Evolutionary conservation across 768 basidiomycete genomes (phyloP), one percentile per base, ranked within the genome.

Genomic region (Collybia sordida): DNA sequence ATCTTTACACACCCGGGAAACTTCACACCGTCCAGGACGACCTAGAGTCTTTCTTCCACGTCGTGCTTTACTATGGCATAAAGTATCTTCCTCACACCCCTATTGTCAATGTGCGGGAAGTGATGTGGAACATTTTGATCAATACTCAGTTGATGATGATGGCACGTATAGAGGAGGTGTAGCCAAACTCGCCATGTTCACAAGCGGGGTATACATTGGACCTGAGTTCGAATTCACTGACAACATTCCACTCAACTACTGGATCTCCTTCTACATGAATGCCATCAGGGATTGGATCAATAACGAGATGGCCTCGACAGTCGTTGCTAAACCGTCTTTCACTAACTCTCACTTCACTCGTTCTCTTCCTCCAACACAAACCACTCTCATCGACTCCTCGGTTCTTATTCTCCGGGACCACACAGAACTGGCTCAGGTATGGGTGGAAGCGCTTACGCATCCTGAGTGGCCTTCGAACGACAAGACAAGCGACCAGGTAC

Each of bases 41-140:
- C 25, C 11, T 50, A 12, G 39, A 31, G 24, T 49, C 48, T 15
- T 40, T 41, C 19, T 15, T 42, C 18, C 22, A 34, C 39, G 34
- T 48, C 17, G 42, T 50, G 9, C 43, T 44, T 23, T 45, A 48
- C 18, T n/a, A 38, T 39, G 47, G 34, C 19, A 34, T 47, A 3
- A 34, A 36, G 3, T 47, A 47, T 39, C 14, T 25, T 5, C 4
- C 11, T 5, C 46, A 47, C 19, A 47, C 22, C 6, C 14, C 15
- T 4, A 12, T 47, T 7, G 1, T 3, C n/a, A 23, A 34, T 3
- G 37, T 36, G 11, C 23, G n/a, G 5, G 23, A 8, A 6, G 27
- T 24, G 22, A 48, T 40, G 47, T n/a, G 14, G 9, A 6, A 15
- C n/a, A 23, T 19, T 48, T 48, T 19, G 47, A 48, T 41, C 11